These are phyloP conservation scores for Warburgia ugandensis DNA, from an alignment of 164 flowering plant species.

Conservation along the genomic window DNA sequence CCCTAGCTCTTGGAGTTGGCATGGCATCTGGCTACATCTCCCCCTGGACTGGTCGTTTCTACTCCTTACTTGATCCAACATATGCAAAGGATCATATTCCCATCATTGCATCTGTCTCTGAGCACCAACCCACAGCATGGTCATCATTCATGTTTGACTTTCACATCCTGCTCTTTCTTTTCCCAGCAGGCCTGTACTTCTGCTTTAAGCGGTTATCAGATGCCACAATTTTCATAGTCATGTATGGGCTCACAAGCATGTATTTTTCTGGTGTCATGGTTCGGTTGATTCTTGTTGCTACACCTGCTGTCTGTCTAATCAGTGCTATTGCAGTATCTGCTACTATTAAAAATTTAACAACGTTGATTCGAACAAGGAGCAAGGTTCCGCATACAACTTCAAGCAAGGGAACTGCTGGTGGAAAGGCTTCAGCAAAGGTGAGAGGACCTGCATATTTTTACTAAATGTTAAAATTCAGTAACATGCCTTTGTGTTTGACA, in stretches of 20 bases:
- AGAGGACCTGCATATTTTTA: conserved; percentile 1
- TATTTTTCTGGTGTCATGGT: conserved; percentile 99
- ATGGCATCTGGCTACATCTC: conserved; percentile 96
- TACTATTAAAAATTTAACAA: conserved; percentile 82
- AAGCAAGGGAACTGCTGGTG: conserved; percentile 36
- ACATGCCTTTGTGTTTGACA: too few relatives aligned
- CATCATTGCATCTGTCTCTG: conserved; percentile 97
- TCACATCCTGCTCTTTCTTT: conserved; percentile 86
- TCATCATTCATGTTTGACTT: conserved; percentile 99
- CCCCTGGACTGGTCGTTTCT: conserved; percentile 99
- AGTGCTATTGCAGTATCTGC: conserved; percentile 99
- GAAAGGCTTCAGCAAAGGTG: conserved; percentile 74
- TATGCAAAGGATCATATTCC: conserved; percentile 99
- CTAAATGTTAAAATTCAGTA: too few relatives aligned
- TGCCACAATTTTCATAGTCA: conserved; percentile 91
- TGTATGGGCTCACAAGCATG: conserved; percentile 99
- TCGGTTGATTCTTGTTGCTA: conserved; percentile 95
- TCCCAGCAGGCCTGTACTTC: conserved; percentile 95
- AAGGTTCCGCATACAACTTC: conserved; percentile 44
- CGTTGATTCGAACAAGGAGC: conserved; percentile 47
- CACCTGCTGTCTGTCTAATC: conserved; percentile 94
- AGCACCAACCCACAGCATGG: conserved; percentile 99
- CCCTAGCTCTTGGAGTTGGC: conserved; percentile 79
- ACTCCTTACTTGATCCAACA: conserved; percentile 94
- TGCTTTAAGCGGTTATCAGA: conserved; percentile 96